Evolutionary conservation across 2,329 filamentous ascomycete species (phyloP).

Genomic region (Colletotrichum spaethianum): DNA sequence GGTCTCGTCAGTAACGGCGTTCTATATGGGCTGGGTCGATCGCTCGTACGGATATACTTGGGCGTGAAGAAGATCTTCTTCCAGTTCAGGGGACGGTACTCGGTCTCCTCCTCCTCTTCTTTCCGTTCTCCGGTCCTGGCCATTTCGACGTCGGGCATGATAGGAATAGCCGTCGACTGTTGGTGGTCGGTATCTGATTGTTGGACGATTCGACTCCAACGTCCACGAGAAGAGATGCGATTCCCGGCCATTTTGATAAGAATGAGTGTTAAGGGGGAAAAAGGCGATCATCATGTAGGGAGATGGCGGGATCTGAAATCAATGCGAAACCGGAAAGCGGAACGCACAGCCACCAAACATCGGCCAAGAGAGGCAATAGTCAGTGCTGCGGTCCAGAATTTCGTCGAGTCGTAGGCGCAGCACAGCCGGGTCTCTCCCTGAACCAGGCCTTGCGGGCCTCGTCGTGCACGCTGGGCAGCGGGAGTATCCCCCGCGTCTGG

Average conservation of each 20-base stretch:
- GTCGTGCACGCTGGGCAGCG: constrained; percentile 14
- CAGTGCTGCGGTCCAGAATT: constrained; percentile 13
- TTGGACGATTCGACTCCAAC: neutral
- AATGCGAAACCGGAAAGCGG: constrained; percentile 41
- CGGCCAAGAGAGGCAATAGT: constrained; percentile 30
- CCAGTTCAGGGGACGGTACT: constrained; percentile 53
- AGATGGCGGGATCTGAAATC: constrained; percentile 40
- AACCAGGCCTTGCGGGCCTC: neutral
- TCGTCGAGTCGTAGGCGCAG: constrained; percentile 4
- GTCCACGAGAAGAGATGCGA: constrained; percentile 9
- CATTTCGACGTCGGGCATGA: constrained; percentile 39
- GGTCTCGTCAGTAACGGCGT: neutral
- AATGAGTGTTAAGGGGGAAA: neutral
- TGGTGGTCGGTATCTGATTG: constrained; percentile 2
- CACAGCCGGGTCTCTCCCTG: constrained; percentile 16
- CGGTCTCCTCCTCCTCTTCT: constrained; percentile 45
- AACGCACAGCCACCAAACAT: constrained; percentile 39
- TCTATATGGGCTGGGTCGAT: neutral
- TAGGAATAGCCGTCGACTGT: constrained; percentile 14
- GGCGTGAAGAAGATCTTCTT: constrained; percentile 50
- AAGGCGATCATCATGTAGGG: constrained; percentile 12
- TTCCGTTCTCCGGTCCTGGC: constrained; percentile 26
- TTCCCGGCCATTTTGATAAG: constrained; percentile 31
- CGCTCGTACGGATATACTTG: constrained; percentile 50
- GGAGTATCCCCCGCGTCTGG: constrained; percentile 31